A percentile compares a stretch with the other conserved stretches of the same genome.
phyloP scores from a whole-genome alignment of 1,284 basidiomycete species.

The Pyrrhoderma lamaoense region DNA sequence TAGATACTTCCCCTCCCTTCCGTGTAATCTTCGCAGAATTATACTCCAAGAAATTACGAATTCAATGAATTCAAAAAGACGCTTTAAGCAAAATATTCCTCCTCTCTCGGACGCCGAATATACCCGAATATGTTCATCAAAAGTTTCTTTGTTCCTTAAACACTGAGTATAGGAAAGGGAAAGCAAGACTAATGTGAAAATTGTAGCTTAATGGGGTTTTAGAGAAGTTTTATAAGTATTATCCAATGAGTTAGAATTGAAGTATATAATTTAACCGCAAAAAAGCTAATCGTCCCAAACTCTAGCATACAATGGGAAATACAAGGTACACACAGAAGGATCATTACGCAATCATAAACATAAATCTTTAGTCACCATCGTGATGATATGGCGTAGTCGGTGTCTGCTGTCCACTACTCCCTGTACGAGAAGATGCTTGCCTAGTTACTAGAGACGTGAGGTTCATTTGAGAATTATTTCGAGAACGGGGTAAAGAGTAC shows the following conservation, averaged over 20 bases:
- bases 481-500: constrained; percentile 41
- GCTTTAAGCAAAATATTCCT: no score
- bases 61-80: no score
- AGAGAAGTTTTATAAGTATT: neutral
- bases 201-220: neutral
- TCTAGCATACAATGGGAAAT: neutral
- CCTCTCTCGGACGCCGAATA: no score
- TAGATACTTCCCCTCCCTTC: no score
- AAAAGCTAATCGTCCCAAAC: neutral
- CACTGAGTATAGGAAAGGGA: no score
- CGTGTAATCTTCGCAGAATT: no score
- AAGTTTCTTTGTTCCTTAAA: no score
- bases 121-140: no score
- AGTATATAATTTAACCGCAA: neutral
- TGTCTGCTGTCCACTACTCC: constrained; percentile 28
- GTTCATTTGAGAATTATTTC: constrained; percentile 59
- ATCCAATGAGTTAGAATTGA: neutral
- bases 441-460: constrained; percentile 44
- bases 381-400: constrained; percentile 16
- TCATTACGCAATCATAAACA: no score
- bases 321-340: neutral
- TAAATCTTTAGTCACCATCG: neutral
- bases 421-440: constrained; percentile 33
- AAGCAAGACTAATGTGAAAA: no score
- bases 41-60: no score